Evolutionary conservation across 192 early-diverging fungal species (phyloP).

Genomic region (Backusella liffmaniae): DNA sequence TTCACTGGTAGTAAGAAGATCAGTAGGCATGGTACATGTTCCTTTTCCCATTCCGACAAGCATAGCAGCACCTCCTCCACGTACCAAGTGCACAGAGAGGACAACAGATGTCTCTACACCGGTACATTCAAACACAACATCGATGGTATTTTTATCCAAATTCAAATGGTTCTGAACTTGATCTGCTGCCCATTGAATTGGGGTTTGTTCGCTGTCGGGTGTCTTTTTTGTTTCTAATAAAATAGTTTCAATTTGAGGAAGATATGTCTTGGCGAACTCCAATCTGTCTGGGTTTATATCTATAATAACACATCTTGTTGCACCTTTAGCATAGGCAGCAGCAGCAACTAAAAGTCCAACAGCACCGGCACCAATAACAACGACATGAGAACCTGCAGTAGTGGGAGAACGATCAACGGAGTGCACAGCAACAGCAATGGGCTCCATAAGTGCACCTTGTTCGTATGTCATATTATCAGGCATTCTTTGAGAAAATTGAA

Average conservation of each 20-base stretch:
- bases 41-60: slow-evolving; percentile 30
- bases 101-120: slow-evolving; percentile 32
- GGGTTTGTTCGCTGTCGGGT: background rate
- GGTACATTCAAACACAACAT: slow-evolving; percentile 34
- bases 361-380: slow-evolving; percentile 40
- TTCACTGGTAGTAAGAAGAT: slow-evolving; percentile 25
- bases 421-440: slow-evolving; percentile 37
- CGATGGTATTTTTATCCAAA: slow-evolving; percentile 1
- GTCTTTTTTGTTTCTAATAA: slow-evolving; percentile 1
- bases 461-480: slow-evolving; percentile 32
- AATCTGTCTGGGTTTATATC: slow-evolving; percentile 34
- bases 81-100: slow-evolving; percentile 21
- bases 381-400: slow-evolving; percentile 19
- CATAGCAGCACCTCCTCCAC: slow-evolving; percentile 29
- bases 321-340: slow-evolving; percentile 30
- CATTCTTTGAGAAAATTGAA: slow-evolving; percentile 13
- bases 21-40: slow-evolving; percentile 13
- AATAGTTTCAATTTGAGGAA: slow-evolving; percentile 1
- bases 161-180: background rate
- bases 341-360: slow-evolving; percentile 36
- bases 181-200: background rate
- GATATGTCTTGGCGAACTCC: slow-evolving; percentile 29
- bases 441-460: slow-evolving; percentile 43
- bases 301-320: slow-evolving; percentile 23
- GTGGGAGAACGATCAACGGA: slow-evolving; percentile 26